Conservation (phyloP, 495 filamentous ascomycete genomes). For the Trichocladium antarcticum region DNA sequence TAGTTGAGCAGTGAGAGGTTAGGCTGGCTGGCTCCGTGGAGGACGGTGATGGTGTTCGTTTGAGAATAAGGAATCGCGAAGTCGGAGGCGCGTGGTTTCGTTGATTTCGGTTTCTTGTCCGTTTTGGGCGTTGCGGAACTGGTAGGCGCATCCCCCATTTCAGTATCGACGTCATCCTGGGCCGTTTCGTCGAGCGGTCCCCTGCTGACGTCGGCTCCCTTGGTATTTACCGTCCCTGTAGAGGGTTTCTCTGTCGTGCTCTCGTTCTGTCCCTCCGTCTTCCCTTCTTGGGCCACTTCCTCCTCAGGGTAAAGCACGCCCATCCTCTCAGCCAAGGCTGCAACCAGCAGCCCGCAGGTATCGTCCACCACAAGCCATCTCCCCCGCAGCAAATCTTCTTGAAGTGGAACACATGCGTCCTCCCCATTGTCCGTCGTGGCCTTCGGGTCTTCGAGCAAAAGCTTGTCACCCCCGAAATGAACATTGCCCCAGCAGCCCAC, state of each 20-base stretch:
- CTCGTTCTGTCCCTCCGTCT: background rate
- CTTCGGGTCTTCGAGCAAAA: constrained; percentile 21
- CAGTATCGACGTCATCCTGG: constrained; percentile 8
- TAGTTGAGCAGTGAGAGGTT: constrained; percentile 79
- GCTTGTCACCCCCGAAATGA: constrained; percentile 35
- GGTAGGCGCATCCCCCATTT: constrained; percentile 14
- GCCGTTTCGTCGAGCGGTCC: background rate
- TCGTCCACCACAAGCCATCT: constrained; percentile 88
- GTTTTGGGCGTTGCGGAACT: background rate
- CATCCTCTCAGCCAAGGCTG: constrained; percentile 85
- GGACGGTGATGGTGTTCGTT: constrained; percentile 73
- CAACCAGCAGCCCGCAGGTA: constrained; percentile 73
- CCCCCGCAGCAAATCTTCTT: constrained; percentile 34
- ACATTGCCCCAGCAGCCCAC: constrained; percentile 43
- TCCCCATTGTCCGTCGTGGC: constrained; percentile 18
- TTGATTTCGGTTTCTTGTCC: constrained; percentile 17
- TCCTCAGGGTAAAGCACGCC: constrained; percentile 55
- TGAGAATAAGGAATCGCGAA: constrained; percentile 38
- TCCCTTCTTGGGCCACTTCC: constrained; percentile 16
- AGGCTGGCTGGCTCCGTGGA: constrained; percentile 82
- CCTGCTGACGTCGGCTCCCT: background rate
- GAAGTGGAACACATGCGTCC: constrained; percentile 15
- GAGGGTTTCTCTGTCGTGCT: background rate
- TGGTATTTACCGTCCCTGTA: background rate
- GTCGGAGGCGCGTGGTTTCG: constrained; percentile 26